Evolutionary conservation across 371 early-diverging fungal species (phyloP).

Genomic region (Mortierella sp.): DNA sequence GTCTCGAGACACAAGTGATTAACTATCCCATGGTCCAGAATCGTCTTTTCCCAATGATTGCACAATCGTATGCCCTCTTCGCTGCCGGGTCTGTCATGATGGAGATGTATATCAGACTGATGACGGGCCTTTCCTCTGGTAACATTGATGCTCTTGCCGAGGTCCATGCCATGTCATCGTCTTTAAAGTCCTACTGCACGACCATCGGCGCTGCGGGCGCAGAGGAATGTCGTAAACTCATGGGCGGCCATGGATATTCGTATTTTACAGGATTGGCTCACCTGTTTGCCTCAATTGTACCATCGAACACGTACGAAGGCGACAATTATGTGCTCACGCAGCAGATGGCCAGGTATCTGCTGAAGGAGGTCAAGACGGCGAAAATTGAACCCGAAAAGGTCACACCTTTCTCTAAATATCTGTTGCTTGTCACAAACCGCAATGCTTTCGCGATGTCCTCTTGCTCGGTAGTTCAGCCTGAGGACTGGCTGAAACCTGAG

Average conservation of each 20-base stretch:
- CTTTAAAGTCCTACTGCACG: conserved; percentile 83
- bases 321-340: conserved; percentile 84
- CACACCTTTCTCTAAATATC: conserved; percentile 59
- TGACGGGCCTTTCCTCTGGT: conserved; percentile 71
- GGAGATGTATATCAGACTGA: conserved; percentile 68
- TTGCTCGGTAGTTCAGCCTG: conserved; percentile 53
- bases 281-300: conserved; percentile 58
- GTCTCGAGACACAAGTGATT: conserved; percentile 76
- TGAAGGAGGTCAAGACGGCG: conserved; percentile 68
- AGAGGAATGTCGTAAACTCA: conserved; percentile 77
- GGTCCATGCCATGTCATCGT: conserved; percentile 84
- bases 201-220: conserved; percentile 76
- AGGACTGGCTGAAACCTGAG: conserved; percentile 65
- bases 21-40: conserved; percentile 84
- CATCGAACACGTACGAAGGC: conserved; percentile 66
- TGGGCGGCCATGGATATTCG: conserved; percentile 89
- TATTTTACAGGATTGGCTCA: conserved; percentile 78
- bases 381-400: conserved; percentile 60
- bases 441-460: conserved; percentile 60
- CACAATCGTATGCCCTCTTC: conserved; percentile 78
- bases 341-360: conserved; percentile 77
- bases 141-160: conserved; percentile 73
- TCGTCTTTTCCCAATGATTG: conserved; percentile 77
- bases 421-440: conserved; percentile 56
- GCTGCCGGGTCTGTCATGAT: conserved; percentile 77